Base-by-base conservation (phyloP, 1,284 basidiomycete species). In the Neotropicomus parvogracilis region DNA sequence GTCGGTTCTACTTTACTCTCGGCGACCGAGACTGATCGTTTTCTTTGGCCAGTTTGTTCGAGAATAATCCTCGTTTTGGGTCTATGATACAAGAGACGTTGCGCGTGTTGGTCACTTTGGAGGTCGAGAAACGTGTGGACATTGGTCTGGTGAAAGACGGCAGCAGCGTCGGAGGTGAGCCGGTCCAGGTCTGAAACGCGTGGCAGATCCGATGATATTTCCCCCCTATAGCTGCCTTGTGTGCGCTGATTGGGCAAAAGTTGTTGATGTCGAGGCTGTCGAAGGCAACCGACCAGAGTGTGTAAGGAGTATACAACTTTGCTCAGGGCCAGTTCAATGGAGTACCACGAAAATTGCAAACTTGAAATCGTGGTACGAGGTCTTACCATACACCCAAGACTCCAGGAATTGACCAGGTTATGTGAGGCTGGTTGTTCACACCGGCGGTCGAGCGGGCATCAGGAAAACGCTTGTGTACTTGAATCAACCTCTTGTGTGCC, bases 141-240 rank as follows among this genome's bases (percentile, higher is more conserved):
- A 90, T 98, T 58, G 94, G 91, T 20, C 68, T 97, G 59, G 95
- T 97, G 5, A 98, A 97, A 71, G 97, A 99, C 63, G 95, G 97
- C 20, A 95, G 91, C 64, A 95, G 95, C 44, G 93, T 95, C 32
- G 95, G 95, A 63, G 92, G 91, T 94, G 68, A 69, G 86, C 54
- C n/a, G n/a, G 27, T 41, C 19, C 9, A 12, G 33, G 31, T 46
- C 31, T 31, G 41, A 21, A 32, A 27, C 28, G 32, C 37, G 17
- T 0, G 31, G 36, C 40, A 16, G 19, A 40, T 54, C 24, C 47
- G 40, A 55, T 33, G 44, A 31, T 48, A n/a, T 26, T 46, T 31
- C 14, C 35, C 31, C 28, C n/a, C n/a, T 38, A 33, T 49, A 90
- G 88, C 88, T 60, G 88, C 88, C 17, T 69, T 91, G 41, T 85